phyloP scores from a whole-genome alignment of 768 basidiomycete species.

The Pleurotus ostreatus region DNA sequence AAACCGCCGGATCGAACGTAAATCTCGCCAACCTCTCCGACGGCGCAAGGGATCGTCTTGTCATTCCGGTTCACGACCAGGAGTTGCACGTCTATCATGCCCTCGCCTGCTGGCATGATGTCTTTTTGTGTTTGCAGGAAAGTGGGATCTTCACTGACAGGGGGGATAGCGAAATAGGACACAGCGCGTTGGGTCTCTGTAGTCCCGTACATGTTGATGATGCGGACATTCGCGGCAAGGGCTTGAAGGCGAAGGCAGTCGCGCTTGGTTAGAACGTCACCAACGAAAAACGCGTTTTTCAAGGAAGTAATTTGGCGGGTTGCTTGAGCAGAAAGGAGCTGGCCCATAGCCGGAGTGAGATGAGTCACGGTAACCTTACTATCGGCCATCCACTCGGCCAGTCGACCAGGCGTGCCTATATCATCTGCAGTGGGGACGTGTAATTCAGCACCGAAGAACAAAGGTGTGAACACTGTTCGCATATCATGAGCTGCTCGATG shows the following conservation, averaged over 20 bases:
- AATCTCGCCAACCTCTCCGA: conserved; percentile 98
- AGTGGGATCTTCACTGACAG: conserved; percentile 76
- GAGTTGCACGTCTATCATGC: conserved; percentile 97
- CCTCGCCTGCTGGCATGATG: conserved; percentile 94
- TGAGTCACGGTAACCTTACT: conserved; percentile 93
- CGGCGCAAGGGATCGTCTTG: conserved; percentile 78
- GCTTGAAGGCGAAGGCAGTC: conserved; percentile 93
- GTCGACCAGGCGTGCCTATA: conserved; percentile 92
- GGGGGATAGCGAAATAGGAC: conserved; percentile 92
- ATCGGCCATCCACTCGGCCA: conserved; percentile 98
- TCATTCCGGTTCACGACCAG: conserved; percentile 92
- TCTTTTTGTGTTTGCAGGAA: conserved; percentile 95
- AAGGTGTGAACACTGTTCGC: conserved; percentile 86
- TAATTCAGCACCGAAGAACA: conserved; percentile 94
- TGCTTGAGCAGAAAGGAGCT: conserved; percentile 77
- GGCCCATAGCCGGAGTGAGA: conserved; percentile 98
- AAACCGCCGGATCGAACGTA: conserved; percentile 96
- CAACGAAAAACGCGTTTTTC: conserved; percentile 93
- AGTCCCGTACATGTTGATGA: conserved; percentile 99
- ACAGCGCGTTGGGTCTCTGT: conserved; percentile 99
- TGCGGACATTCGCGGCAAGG: conserved; percentile 86
- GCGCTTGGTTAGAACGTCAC: conserved; percentile 97
- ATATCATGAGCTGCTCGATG: conserved; percentile 4
- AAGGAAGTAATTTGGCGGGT: conserved; percentile 89
- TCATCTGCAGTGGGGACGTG: conserved; percentile 97